phyloP scores from a whole-genome alignment of 2,329 filamentous ascomycete species.

The Camptophora hylomeconis region DNA sequence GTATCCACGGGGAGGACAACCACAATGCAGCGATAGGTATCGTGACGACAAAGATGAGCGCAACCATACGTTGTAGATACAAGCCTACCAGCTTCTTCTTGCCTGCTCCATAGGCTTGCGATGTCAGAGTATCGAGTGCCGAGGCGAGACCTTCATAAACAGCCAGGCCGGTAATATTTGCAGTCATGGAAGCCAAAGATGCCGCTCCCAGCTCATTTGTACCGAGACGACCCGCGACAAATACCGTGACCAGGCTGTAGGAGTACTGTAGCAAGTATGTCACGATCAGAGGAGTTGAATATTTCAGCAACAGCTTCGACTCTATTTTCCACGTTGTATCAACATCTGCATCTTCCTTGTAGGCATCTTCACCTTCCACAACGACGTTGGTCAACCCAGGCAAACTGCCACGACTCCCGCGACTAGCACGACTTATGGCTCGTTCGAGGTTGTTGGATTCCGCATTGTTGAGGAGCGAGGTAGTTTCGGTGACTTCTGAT shows the following conservation, averaged over 20 bases:
- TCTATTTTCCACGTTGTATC: conserved; percentile 16
- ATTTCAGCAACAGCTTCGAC: conserved; percentile 12
- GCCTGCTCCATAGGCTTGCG: conserved; percentile 75
- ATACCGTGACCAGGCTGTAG: conserved; percentile 56
- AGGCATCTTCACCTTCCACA: conserved; percentile 7
- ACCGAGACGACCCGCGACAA: conserved; percentile 56
- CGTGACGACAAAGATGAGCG: conserved; percentile 52
- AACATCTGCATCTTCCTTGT: conserved; percentile 7
- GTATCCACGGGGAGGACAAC: conserved; percentile 46
- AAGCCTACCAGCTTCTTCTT: conserved; percentile 68
- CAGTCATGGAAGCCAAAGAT: conserved; percentile 53
- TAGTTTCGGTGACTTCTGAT: too few relatives aligned
- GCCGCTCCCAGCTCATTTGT: conserved; percentile 49
- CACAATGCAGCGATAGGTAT: conserved; percentile 55
- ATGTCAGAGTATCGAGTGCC: conserved; percentile 72
- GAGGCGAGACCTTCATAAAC: conserved; percentile 67
- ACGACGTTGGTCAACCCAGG: too few relatives aligned
- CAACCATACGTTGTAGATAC: conserved; percentile 60
- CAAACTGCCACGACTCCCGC: too few relatives aligned
- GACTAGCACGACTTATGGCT: too few relatives aligned
- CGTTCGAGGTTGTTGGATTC: too few relatives aligned
- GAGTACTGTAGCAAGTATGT: conserved; percentile 23
- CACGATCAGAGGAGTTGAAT: conserved; percentile 16
- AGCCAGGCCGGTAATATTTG: conserved; percentile 56
- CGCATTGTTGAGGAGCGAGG: conserved; percentile 1